Evolutionary conservation across 306 rosid species (phyloP), one percentile per base, ranked within the genome.

Genomic region (Quercus variabilis): DNA sequence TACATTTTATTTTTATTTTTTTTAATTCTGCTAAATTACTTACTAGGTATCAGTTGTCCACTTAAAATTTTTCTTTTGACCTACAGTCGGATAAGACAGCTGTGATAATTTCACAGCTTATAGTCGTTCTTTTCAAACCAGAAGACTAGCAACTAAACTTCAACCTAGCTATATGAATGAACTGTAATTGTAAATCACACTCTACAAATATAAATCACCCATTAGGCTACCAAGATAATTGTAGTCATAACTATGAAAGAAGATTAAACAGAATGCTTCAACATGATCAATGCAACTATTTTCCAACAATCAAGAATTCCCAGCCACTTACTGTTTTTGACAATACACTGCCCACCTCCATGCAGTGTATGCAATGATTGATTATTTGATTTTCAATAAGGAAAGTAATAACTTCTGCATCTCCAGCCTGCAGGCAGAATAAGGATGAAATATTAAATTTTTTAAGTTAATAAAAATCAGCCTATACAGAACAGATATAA

Each of bases 241-340:
- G 9, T 12, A 15, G 14, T 11, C 2, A 2, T 8, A 64, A n/a
- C 11, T 63, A 63, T 26, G 17, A 62, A 62, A 62, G 69, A 62
- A 62, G 30, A 62, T 63, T 28, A 17, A 30, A 31, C 71, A 31
- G 23, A 67, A 33, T 67, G 38, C n/a, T 15, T 63, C n/a, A 63
- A 18, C 20, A 30, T n/a, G 30, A 63, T 8, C 43, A 63, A 17
- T 5, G 20, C 19, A 63, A 28, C 11, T 18, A 31, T 31, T 31
- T 35, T 26, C 21, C 19, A 76, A 12, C 11, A 8, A 21, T 31
- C 52, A 5, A 43, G 3, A 33, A 65, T 64, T 76, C n/a, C 15
- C 15, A 5, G 25, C 68, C 23, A 70, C 89, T 83, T 71, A 86
- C 89, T 2, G 85, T 77, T 82, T 74, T 85, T 26, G 88, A 70